phyloP scores from a whole-genome alignment of 2,329 filamentous ascomycete species.

The Aspergillus sp. region DNA sequence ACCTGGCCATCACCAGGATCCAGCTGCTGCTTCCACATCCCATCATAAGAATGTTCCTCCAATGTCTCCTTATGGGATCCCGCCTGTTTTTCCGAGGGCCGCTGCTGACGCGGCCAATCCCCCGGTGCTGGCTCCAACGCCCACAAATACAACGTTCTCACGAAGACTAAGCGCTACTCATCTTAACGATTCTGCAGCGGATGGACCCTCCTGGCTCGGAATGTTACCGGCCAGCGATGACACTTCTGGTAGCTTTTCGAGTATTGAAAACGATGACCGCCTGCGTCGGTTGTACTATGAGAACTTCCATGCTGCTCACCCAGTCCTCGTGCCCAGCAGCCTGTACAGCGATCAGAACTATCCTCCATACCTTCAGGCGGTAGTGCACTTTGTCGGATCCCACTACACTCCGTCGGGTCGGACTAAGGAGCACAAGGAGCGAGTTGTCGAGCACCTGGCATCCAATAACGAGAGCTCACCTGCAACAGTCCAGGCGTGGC shows the following conservation, averaged over 20 bases:
- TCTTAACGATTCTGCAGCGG: not conserved
- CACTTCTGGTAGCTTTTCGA: conserved; percentile 4
- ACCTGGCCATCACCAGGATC: conserved; percentile 15
- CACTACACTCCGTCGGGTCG: conserved; percentile 40
- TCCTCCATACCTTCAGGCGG: conserved; percentile 43
- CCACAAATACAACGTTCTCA: not conserved
- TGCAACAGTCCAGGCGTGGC: conserved; percentile 33
- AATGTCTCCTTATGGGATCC: not conserved
- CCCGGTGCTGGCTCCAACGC: not conserved
- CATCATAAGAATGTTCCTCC: not conserved
- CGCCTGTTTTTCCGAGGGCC: not conserved
- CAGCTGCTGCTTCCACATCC: not conserved
- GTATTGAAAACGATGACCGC: conserved; percentile 21
- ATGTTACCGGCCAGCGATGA: conserved; percentile 13
- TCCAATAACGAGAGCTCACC: conserved; percentile 20
- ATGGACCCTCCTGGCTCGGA: conserved; percentile 15
- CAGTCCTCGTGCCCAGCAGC: conserved; percentile 47
- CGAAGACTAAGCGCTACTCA: not conserved
- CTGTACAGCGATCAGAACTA: conserved; percentile 36
- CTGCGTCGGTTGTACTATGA: conserved; percentile 48
- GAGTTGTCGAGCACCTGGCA: conserved; percentile 18
- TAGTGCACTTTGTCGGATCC: conserved; percentile 50
- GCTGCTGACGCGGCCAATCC: not conserved
- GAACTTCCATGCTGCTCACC: conserved; percentile 50
- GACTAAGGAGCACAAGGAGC: conserved; percentile 20